Conservation (phyloP, 768 basidiomycete genomes). For the Agaricus subrufescens region DNA sequence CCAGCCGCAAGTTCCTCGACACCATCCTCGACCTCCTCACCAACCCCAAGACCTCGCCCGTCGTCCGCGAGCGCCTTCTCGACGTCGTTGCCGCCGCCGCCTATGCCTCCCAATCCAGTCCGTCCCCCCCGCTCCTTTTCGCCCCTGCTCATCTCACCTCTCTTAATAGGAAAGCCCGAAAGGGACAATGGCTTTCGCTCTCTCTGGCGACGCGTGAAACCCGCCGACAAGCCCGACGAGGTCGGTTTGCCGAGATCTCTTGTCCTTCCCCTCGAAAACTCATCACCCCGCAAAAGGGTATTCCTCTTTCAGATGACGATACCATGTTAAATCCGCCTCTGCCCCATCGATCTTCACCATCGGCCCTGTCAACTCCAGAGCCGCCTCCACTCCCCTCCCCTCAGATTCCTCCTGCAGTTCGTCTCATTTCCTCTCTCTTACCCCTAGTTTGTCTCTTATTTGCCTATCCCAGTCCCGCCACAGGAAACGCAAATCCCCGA, state of each 20-base stretch:
- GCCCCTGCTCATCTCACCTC: not conserved
- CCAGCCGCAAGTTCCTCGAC: constrained; percentile 74
- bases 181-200: constrained; percentile 51
- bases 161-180: constrained; percentile 17
- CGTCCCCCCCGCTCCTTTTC: not conserved
- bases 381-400: constrained; percentile 23
- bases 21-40: constrained; percentile 70
- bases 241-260: constrained; percentile 28
- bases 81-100: constrained; percentile 83
- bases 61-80: constrained; percentile 74
- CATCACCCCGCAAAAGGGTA: constrained; percentile 36
- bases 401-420: constrained; percentile 18
- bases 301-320: constrained; percentile 76
- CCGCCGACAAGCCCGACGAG: constrained; percentile 76
- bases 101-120: constrained; percentile 52
- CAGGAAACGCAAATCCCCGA: constrained; percentile 34
- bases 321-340: constrained; percentile 73
- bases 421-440: constrained; percentile 5
- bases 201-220: constrained; percentile 80
- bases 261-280: not conserved
- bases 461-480: constrained; percentile 9
- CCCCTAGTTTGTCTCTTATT: not conserved
- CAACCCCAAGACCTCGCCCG: constrained; percentile 63
- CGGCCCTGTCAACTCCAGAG: constrained; percentile 9
- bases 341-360: constrained; percentile 32